These are phyloP conservation scores for Kodamaea sp. DNA, from an alignment of 1,139 yeast species.

Conservation along the genomic window DNA sequence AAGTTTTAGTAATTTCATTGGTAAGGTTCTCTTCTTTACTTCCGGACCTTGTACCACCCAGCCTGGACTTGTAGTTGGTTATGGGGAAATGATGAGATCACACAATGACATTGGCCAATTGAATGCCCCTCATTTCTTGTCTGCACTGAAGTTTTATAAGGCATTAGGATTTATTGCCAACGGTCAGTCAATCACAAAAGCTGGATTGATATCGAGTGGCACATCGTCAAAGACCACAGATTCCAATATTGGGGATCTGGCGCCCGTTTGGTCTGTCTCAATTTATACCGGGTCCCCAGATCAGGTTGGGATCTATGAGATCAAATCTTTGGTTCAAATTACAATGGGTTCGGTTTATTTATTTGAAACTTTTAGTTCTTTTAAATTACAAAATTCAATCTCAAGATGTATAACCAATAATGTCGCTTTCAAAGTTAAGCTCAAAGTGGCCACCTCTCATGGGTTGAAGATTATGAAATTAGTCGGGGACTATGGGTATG, in stretches of 20 bases:
- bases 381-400: slow-evolving; percentile 16
- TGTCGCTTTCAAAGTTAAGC: slow-evolving; percentile 5
- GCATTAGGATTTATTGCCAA: slow-evolving; percentile 28
- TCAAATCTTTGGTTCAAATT: slow-evolving; percentile 28
- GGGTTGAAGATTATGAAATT: slow-evolving; percentile 29
- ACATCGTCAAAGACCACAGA: slow-evolving; percentile 25
- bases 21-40: slow-evolving; percentile 26
- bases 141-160: slow-evolving; percentile 27
- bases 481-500: slow-evolving; percentile 27
- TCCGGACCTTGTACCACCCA: slow-evolving; percentile 35
- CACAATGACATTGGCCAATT: slow-evolving; percentile 34
- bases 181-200: slow-evolving; percentile 26
- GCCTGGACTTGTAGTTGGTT: slow-evolving; percentile 33
- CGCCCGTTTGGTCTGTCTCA: slow-evolving; percentile 31
- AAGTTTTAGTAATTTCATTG: slow-evolving; percentile 21
- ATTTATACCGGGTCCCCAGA: slow-evolving; percentile 37
- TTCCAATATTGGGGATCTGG: slow-evolving; percentile 14
- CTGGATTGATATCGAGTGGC: slow-evolving; percentile 17
- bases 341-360: slow-evolving; percentile 31
- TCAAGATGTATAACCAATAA: slow-evolving; percentile 5
- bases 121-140: slow-evolving; percentile 23
- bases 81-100: slow-evolving; percentile 22
- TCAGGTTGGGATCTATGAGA: slow-evolving; percentile 41
- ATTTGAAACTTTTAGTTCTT: slow-evolving; percentile 24
- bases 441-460: slow-evolving; percentile 32